phyloP scores from a whole-genome alignment of 257 asterid species.

The Catharanthus roseus region DNA sequence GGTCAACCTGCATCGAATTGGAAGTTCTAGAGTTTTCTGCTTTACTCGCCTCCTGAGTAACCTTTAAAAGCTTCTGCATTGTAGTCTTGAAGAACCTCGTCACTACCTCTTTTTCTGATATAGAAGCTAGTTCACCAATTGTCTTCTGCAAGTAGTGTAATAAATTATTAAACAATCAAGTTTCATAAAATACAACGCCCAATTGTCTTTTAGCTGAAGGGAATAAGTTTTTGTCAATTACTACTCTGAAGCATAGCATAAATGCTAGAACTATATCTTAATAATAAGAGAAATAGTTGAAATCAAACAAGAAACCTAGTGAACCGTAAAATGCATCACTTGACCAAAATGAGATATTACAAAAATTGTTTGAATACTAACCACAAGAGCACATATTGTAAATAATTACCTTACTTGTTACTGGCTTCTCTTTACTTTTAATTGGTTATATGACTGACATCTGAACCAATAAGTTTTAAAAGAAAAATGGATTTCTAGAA shows the following conservation, averaged over 20 bases:
- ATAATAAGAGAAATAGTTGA: not conserved
- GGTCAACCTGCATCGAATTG: constrained; percentile 67
- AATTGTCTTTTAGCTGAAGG: not conserved
- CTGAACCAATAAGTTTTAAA: not conserved
- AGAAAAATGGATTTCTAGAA: not conserved
- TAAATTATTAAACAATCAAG: not conserved
- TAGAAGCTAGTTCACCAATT: constrained; percentile 71
- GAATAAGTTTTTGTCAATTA: not conserved
- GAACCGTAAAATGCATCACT: not conserved
- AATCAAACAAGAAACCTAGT: not conserved
- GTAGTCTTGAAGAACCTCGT: constrained; percentile 41
- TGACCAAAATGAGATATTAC: not conserved
- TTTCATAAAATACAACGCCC: not conserved
- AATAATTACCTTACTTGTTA: not conserved
- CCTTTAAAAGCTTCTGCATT: constrained; percentile 64
- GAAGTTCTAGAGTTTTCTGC: constrained; percentile 35
- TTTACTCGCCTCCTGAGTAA: constrained; percentile 47
- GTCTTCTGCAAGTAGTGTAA: constrained; percentile 43
- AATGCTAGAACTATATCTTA: not conserved
- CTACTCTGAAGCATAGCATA: not conserved
- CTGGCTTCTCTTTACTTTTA: too few species aligned
- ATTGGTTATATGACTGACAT: not conserved
- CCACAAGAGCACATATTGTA: not conserved
- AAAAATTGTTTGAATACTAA: not conserved
- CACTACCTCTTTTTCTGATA: constrained; percentile 59